Base-by-base conservation (phyloP, 176 grass and related monocot species). In the Musa troglodytarum region DNA sequence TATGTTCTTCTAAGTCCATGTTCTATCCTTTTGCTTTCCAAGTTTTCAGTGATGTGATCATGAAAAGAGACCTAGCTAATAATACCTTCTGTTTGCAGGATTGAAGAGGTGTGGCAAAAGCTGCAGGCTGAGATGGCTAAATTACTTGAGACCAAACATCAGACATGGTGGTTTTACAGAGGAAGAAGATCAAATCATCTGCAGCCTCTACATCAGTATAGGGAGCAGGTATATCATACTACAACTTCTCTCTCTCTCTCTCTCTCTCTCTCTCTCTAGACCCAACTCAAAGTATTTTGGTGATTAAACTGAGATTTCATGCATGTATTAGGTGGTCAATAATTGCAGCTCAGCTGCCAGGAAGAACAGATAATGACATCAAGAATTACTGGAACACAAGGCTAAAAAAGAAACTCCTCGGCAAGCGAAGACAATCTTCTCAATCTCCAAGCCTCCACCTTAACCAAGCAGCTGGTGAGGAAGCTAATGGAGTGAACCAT, bases 151-250 rank as follows among this genome's bases (percentile, higher is more conserved):
- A 71, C 88, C 88, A 5, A 87, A 96, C 86, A 92, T 96, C 73
- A 96, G 92, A 81, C 92, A 96, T 43, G 89, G 92, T 24, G 92
- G 87, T 65, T 96, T 96, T 78, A 87, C 92, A 76, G 80, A 87
- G 0, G 89, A 96, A 53, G 92, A 96, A 84, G 92, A 96, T 68
- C 80, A 78, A 75, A 84, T 85, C 78, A 96, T 96, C 79, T 96
- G 92, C 85, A 92, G 74, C 72, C 92, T 96, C 72, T 96, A 96
- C 89, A 92, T 96, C 81, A 96, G 92, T 76, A 96, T 96, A 17
- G 92, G 92, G 67, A 92, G 92, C 92, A 96, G 92, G 92, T 92
- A 63, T 6, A 53, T 59, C 56, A 56, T 73, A 53, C 50, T 9
- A 15, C 10, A 72, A 73, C 52, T 67, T 50, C 49, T 65, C 11